Evolutionary conservation across 1,284 basidiomycete genomes (phyloP).

Genomic region (Ceratobasidium sp.): DNA sequence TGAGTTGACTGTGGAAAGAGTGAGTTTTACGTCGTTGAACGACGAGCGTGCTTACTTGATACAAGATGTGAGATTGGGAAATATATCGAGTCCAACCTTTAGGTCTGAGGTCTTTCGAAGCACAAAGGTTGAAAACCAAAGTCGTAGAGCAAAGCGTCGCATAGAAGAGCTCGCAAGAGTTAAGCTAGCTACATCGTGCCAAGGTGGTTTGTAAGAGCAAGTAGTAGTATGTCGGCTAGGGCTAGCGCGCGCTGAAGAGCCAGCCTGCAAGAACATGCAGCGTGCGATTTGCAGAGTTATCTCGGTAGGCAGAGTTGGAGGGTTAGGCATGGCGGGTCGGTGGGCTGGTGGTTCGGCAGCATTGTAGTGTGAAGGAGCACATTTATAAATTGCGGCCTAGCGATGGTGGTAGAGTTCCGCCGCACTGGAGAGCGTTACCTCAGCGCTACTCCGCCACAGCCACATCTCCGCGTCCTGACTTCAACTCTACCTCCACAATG

Average conservation of each 20-base stretch:
- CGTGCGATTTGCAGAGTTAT: constrained; percentile 39
- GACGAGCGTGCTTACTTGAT: constrained; percentile 34
- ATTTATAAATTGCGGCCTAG: constrained; percentile 37
- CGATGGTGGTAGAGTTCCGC: constrained; percentile 21
- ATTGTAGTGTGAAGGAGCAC: constrained; percentile 24
- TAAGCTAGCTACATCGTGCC: constrained; percentile 24
- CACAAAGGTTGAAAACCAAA: constrained; percentile 27
- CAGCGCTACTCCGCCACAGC: constrained; percentile 13
- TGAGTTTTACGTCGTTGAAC: background rate
- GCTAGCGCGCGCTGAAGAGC: constrained; percentile 6
- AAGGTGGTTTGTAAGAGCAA: constrained; percentile 21
- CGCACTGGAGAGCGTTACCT: background rate
- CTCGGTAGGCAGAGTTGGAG: constrained; percentile 32
- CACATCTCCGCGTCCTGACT: constrained; percentile 23
- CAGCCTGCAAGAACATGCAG: constrained; percentile 20
- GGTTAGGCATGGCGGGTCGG: constrained; percentile 24
- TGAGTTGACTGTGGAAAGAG: constrained; percentile 19
- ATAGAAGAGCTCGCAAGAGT: constrained; percentile 21
- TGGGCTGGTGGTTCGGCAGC: constrained; percentile 5
- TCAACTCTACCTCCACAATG: constrained; percentile 33
- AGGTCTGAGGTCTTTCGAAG: constrained; percentile 39
- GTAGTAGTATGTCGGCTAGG: background rate
- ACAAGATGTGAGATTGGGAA: constrained; percentile 33
- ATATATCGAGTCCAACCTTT: constrained; percentile 25
- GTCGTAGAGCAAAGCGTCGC: constrained; percentile 23